Evolutionary conservation across 2,329 filamentous ascomycete species (phyloP), one percentile per base, ranked within the genome.

Genomic region (Pseudocercospora ulei): DNA sequence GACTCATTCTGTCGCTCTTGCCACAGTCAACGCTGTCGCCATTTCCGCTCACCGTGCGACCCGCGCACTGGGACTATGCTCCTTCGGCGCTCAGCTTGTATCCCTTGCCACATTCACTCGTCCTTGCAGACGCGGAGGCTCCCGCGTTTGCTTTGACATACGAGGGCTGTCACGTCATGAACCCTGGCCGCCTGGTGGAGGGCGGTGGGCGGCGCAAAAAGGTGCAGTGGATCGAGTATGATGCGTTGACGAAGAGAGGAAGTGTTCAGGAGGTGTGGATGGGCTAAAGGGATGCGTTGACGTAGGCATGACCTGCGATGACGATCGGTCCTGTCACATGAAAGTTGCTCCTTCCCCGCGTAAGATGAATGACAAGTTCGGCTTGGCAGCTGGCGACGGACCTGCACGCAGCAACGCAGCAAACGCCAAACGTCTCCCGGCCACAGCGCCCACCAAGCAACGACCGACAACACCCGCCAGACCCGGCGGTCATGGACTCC

Each of bases 121-220:
- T 92, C 9, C 64, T 98, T 3, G 79, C 85, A 1, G 90, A 98
- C 62, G 69, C 80, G 0, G 83, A 87, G 26, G 78, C 80, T 6
- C 78, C 82, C 8, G 72, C 85, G 0, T 98, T 94, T 56, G 81
- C 80, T 38, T 68, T 95, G 48, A 93, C 83, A 8, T 96, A 96
- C 56, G 88, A 94, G 62, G 88, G 87, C 0, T 96, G 90, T 56
- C 83, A 90, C 64, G 87, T 95, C 20, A 79, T 98, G 73, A 98
- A 98, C 59, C 87, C 90, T 0, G 85, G 86, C 4, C 71, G 73
- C 33, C 62, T 98, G 34, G 70, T 92, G 20, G 62, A 59, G 35
- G 59, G 58, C 14, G 77, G 83, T 0, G 67, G 74, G 0, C 71
- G 78, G 37, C 73, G 76, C 47, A 74, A 79, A 4, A 57, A 58